Percentiles rank a stretch among this genome's conserved stretches.
Conservation (phyloP, 768 basidiomycete species). For the Lepiota venenata region DNA sequence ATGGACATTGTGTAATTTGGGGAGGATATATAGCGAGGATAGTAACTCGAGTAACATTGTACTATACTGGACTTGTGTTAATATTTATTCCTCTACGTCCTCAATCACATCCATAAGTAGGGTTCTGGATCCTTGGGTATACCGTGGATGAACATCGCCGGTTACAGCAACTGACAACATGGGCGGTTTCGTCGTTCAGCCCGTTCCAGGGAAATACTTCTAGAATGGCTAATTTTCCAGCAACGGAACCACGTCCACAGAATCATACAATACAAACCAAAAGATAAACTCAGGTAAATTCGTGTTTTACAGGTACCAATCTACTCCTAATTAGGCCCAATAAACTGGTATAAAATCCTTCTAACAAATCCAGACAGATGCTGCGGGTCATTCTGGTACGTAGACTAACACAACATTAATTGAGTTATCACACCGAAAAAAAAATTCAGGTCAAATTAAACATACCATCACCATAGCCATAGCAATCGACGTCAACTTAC, state of each 20-base stretch:
- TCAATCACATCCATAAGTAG: too few relatives aligned
- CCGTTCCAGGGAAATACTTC: too few relatives aligned
- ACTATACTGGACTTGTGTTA: too few relatives aligned
- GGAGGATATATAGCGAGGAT: too few relatives aligned
- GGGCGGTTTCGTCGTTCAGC: too few relatives aligned
- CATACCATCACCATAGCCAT: slow-evolving; percentile 88
- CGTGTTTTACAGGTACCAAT: background rate
- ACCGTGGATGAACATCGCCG: too few relatives aligned
- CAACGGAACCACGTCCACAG: background rate
- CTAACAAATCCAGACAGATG: slow-evolving; percentile 80
- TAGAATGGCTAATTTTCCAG: background rate
- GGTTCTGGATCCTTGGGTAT: too few relatives aligned
- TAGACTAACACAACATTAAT: slow-evolving; percentile 41
- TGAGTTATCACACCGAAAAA: background rate
- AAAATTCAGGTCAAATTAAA: background rate
- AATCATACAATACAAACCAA: background rate
- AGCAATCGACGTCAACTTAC: slow-evolving; percentile 58
- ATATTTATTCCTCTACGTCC: too few relatives aligned
- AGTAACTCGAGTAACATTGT: too few relatives aligned
- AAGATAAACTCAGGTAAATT: background rate
- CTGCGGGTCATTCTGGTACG: slow-evolving; percentile 82
- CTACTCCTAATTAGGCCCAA: slow-evolving; percentile 69
- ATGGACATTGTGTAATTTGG: too few relatives aligned
- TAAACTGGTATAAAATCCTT: slow-evolving; percentile 81
- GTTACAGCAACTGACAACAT: too few relatives aligned